A percentile compares a stretch with the other conserved stretches of the same genome.
Conservation (phyloP, 2,329 filamentous ascomycete species). For the Aspergillus floridensis region DNA sequence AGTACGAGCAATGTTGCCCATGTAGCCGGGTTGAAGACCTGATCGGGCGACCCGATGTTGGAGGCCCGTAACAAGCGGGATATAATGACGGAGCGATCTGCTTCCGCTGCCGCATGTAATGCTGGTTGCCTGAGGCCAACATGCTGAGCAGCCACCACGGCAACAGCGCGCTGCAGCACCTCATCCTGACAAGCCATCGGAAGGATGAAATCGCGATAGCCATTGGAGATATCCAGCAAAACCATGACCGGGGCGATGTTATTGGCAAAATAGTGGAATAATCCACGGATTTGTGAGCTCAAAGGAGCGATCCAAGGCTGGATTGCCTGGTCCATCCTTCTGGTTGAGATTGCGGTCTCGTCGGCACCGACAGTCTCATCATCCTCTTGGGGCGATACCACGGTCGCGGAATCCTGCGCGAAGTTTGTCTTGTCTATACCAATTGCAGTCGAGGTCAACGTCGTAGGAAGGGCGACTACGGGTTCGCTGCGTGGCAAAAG, state of each 20-base stretch:
- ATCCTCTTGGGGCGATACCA: background rate
- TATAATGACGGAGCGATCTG: slow-evolving; percentile 16
- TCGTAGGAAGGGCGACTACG: background rate
- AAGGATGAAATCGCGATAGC: slow-evolving; percentile 29
- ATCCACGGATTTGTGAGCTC: slow-evolving; percentile 11
- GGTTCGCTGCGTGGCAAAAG: background rate
- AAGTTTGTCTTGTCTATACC: background rate
- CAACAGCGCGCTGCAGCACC: slow-evolving; percentile 23
- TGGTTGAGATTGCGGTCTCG: background rate
- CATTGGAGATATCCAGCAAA: slow-evolving; percentile 29
- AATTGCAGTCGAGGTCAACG: background rate
- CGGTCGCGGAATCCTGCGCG: background rate
- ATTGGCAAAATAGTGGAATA: slow-evolving; percentile 22
- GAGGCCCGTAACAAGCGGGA: slow-evolving; percentile 17
- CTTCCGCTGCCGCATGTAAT: slow-evolving; percentile 14
- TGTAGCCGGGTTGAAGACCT: slow-evolving; percentile 16
- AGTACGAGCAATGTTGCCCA: slow-evolving; percentile 24
- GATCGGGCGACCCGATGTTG: slow-evolving; percentile 9
- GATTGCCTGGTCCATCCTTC: background rate
- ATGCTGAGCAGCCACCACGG: slow-evolving; percentile 24
- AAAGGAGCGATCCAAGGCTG: slow-evolving; percentile 16
- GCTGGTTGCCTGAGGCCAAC: slow-evolving; percentile 13
- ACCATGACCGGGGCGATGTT: slow-evolving; percentile 32
- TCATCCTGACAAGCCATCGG: slow-evolving; percentile 26
- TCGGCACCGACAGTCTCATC: background rate